Evolutionary conservation across 345 rosid species (phyloP).

Genomic region (Syzygium oleosum): DNA sequence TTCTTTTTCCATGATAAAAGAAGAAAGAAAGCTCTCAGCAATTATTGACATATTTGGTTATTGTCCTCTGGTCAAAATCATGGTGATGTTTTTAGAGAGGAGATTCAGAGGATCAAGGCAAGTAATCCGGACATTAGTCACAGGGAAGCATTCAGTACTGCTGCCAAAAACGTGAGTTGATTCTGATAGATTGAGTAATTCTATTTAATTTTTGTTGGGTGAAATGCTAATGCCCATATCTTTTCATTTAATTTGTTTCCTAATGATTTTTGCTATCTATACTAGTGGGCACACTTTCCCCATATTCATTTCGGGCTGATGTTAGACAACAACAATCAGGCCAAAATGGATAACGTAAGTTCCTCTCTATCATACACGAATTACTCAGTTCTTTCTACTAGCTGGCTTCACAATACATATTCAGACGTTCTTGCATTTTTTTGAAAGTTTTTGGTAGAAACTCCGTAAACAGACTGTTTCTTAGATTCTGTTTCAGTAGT

Average conservation of each 20-base stretch:
- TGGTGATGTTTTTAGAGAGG: conserved; percentile 45
- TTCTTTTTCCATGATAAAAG: not conserved
- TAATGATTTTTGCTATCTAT: not conserved
- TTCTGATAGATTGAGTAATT: not conserved
- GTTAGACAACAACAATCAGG: conserved; percentile 68
- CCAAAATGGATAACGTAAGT: conserved; percentile 49
- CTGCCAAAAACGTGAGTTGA: conserved; percentile 85
- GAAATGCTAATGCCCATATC: not conserved
- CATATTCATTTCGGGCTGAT: conserved; percentile 83
- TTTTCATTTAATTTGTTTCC: not conserved
- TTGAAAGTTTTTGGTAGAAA: not conserved
- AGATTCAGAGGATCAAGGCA: conserved; percentile 98
- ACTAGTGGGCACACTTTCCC: conserved; percentile 94
- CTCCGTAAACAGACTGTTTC: not conserved
- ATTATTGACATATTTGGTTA: not conserved
- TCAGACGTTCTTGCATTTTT: not conserved
- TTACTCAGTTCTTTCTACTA: not conserved
- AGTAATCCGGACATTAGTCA: conserved; percentile 92
- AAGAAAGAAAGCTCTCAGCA: not conserved
- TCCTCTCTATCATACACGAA: not conserved
- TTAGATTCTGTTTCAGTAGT: not conserved
- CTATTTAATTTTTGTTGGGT: not conserved
- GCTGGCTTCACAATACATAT: not conserved
- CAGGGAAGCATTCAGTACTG: conserved; percentile 98
- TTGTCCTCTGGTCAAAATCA: not conserved